Evolutionary conservation across 1,139 yeast species (phyloP).

Genomic region (Yamadazyma pseudoaaseri): DNA sequence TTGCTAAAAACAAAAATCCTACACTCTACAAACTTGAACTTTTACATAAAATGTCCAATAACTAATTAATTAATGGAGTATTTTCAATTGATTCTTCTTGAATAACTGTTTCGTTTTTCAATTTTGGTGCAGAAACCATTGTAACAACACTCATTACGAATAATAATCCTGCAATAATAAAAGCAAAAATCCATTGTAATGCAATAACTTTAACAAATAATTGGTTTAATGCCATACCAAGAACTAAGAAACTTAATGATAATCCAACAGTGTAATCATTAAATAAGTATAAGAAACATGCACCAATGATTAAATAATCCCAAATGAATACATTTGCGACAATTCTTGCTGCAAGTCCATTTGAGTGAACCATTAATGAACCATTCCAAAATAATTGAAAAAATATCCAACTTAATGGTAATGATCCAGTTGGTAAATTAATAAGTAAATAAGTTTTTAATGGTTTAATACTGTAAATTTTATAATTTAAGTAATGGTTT

Average conservation of each 20-base stretch:
- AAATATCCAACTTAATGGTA: conserved; percentile 74
- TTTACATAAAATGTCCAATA: conserved; percentile 55
- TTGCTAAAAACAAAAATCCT: conserved; percentile 58
- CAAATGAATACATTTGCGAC: conserved; percentile 73
- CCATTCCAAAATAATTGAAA: conserved; percentile 83
- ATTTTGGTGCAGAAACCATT: conserved; percentile 27
- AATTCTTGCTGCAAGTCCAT: conserved; percentile 60
- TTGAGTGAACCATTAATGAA: conserved; percentile 61
- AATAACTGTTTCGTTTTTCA: conserved; percentile 14
- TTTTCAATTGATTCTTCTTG: conserved; percentile 13
- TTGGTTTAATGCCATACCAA: conserved; percentile 72
- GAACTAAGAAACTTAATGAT: conserved; percentile 52
- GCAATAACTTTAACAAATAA: conserved; percentile 67
- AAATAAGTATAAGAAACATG: conserved; percentile 52
- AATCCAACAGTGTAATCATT: conserved; percentile 75
- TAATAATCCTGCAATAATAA: conserved; percentile 57
- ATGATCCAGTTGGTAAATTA: conserved; percentile 49
- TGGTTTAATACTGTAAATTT: conserved; percentile 57
- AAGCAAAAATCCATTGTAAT: conserved; percentile 83
- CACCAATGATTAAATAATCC: conserved; percentile 72
- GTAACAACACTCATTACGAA: conserved; percentile 47
- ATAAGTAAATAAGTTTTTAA: conserved; percentile 21
- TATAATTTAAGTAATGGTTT: conserved; percentile 56
- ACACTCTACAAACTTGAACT: conserved; percentile 47
- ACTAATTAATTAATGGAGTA: conserved; percentile 27